Conservation (phyloP, 2,329 filamentous ascomycete species). For the Nemania bipapillata region DNA sequence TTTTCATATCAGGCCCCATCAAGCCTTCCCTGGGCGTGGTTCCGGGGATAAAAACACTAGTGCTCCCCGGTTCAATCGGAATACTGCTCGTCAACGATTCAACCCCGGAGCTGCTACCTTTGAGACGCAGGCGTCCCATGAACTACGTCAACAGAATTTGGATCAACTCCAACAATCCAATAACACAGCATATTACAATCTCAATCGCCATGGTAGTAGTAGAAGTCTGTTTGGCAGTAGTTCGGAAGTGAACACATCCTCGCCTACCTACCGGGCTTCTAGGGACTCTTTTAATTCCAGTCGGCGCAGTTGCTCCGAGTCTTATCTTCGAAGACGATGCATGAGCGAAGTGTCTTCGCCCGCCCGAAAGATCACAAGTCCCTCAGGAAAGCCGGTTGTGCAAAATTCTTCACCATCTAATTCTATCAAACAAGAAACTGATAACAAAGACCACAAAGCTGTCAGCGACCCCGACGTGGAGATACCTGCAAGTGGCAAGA, state of each 20-base stretch:
- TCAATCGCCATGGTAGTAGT: background rate
- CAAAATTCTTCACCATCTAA: background rate
- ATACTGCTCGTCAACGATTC: background rate
- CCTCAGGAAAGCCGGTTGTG: background rate
- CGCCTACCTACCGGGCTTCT: background rate
- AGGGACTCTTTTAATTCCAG: too few relatives aligned
- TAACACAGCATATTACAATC: constrained; percentile 15
- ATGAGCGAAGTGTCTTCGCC: background rate
- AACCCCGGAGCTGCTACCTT: background rate
- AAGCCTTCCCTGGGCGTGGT: background rate
- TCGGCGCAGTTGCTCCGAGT: constrained; percentile 20
- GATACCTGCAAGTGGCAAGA: background rate
- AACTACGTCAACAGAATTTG: background rate
- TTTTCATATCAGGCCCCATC: background rate
- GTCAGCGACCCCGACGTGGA: too few relatives aligned
- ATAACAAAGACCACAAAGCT: background rate
- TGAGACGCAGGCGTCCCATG: background rate
- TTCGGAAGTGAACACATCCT: background rate
- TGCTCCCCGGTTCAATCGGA: background rate
- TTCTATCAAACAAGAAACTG: constrained; percentile 5
- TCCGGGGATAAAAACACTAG: too few relatives aligned
- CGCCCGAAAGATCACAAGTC: background rate
- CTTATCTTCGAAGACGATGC: background rate
- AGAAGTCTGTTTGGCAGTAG: background rate
- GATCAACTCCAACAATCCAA: constrained; percentile 26